Conservation (phyloP, 2,329 filamentous ascomycete species). For the Colletotrichum gigasporum region DNA sequence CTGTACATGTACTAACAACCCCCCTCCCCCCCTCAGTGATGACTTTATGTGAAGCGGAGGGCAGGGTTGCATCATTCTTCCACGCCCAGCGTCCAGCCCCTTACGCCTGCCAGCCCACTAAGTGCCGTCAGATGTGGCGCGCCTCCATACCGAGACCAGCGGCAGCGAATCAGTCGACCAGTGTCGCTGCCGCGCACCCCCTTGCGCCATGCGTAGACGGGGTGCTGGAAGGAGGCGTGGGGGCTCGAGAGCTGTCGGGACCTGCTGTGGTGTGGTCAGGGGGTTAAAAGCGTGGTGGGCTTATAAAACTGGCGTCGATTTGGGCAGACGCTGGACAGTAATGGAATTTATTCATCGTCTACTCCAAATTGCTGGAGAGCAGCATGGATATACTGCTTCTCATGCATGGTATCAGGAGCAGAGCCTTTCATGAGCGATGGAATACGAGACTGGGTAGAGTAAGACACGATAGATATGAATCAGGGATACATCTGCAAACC, state of each 20-base stretch:
- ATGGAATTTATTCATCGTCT: background rate
- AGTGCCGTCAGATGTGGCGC: constrained; percentile 14
- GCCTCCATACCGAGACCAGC: constrained; percentile 8
- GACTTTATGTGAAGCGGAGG: constrained; percentile 74
- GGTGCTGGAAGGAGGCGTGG: background rate
- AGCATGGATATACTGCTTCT: background rate
- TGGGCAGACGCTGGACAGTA: background rate
- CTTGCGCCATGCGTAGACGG: constrained; percentile 1
- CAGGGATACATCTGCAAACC: background rate
- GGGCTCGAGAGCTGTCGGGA: background rate
- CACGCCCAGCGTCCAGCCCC: constrained; percentile 15
- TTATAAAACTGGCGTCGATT: background rate
- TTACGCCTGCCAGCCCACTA: background rate
- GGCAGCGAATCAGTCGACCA: background rate
- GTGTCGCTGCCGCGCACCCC: constrained; percentile 1
- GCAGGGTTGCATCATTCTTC: constrained; percentile 28
- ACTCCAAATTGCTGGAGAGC: background rate
- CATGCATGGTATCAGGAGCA: background rate
- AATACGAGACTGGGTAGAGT: background rate
- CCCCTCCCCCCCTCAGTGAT: too few species aligned
- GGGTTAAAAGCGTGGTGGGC: background rate
- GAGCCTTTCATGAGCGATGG: constrained; percentile 8
- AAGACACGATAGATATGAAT: constrained; percentile 7
- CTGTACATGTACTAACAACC: too few species aligned
- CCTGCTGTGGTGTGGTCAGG: constrained; percentile 1